phyloP scores from a whole-genome alignment of 83 land plant genomes.

The Picea mariana region DNA sequence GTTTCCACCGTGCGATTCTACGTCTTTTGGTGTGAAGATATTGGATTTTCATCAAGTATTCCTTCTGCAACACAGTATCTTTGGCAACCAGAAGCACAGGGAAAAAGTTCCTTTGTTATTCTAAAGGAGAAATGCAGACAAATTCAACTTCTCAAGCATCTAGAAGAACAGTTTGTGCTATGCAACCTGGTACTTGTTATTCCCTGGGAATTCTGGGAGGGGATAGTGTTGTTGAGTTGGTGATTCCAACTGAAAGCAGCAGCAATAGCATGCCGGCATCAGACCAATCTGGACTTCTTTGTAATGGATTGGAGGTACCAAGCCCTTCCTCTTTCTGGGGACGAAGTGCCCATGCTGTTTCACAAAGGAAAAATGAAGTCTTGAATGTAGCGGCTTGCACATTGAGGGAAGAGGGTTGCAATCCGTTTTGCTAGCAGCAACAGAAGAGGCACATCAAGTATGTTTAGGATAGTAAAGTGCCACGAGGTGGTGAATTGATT shows the following conservation, averaged over 20 bases:
- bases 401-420: conserved; percentile 8
- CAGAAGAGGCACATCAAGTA: background rate
- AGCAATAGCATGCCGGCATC: background rate
- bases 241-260: background rate
- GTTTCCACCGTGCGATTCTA: too few relatives aligned
- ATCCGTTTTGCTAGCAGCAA: background rate
- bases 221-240: background rate
- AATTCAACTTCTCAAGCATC: conserved; percentile 8
- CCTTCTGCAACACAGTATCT: too few relatives aligned
- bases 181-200: background rate
- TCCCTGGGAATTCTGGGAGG: background rate
- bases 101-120: too few relatives aligned
- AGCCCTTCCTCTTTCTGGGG: background rate
- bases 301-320: background rate
- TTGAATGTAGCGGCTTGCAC: background rate
- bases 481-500: too few relatives aligned
- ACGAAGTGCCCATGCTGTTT: background rate
- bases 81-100: too few relatives aligned
- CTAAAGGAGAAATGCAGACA: too few relatives aligned
- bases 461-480: too few relatives aligned
- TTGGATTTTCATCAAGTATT: too few relatives aligned
- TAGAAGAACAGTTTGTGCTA: background rate
- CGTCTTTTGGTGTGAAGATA: too few relatives aligned
- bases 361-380: background rate
- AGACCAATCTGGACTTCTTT: background rate